A percentile compares a stretch with the other conserved stretches of the same genome.
phyloP scores from a whole-genome alignment of 1,284 basidiomycete species.

The Phellopilus nigrolimitatus region DNA sequence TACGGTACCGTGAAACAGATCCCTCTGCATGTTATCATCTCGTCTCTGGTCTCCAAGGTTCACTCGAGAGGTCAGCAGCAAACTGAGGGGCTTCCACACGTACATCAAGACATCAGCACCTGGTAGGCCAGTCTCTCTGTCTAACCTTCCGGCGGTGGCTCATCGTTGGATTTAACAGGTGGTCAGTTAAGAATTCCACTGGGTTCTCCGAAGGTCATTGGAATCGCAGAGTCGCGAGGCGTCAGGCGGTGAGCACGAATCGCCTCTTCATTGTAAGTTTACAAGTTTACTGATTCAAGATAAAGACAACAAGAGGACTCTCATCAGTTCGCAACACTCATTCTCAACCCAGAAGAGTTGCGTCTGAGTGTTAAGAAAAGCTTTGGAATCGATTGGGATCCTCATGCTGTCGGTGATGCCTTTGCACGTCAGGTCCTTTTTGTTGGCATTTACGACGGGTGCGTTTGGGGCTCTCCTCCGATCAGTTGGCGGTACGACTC shows the following conservation, averaged over 20 bases:
- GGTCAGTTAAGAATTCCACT: conserved; percentile 19
- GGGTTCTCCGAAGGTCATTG: conserved; percentile 18
- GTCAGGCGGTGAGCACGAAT: conserved; percentile 10
- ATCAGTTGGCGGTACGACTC: conserved; percentile 3
- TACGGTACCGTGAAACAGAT: conserved; percentile 1
- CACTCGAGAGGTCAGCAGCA: not conserved
- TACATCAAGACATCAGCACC: conserved; percentile 19
- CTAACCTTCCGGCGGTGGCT: not conserved
- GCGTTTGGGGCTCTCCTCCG: conserved; percentile 26
- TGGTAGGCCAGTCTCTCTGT: conserved; percentile 2
- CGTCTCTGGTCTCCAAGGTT: conserved; percentile 9
- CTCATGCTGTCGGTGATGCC: conserved; percentile 48
- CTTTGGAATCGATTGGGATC: conserved; percentile 69
- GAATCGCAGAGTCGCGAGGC: conserved; percentile 19
- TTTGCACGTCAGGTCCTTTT: conserved; percentile 76
- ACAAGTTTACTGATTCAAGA: conserved; percentile 15
- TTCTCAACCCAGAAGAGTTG: conserved; percentile 71
- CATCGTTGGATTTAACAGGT: not conserved
- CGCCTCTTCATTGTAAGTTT: not conserved
- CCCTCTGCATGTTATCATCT: conserved; percentile 20
- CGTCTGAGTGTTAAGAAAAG: conserved; percentile 55
- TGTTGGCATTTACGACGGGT: conserved; percentile 90
- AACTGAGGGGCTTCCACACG: conserved; percentile 16
- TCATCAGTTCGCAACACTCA: conserved; percentile 68
- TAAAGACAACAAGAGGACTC: conserved; percentile 79